Base-by-base conservation (phyloP, 371 early-diverging fungal species). In the Umbelopsis sp. region DNA sequence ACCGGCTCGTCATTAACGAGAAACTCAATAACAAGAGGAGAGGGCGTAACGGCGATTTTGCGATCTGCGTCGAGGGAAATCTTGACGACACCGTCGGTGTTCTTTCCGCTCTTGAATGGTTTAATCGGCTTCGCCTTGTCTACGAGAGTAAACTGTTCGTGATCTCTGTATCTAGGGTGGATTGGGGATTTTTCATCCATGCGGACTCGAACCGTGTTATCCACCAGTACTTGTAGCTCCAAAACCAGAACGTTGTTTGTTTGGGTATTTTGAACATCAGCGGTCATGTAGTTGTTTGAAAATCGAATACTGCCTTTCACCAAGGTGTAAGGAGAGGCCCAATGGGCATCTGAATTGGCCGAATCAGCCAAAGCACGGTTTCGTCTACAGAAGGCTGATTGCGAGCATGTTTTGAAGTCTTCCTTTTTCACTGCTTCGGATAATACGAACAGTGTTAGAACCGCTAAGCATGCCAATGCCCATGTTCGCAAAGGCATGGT, bases 321-420 rank as follows among this genome's bases (percentile, higher is more conserved):
- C 38, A 94, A 75, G 41, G 75, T 74, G 75, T 91, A 96, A 9
- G 90, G 92, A 0, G 93, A 91, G 16, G 66, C 22, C 76, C 76
- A 69, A 57, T 68, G 24, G 62, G 68, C 32, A 41, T 73, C 68
- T 29, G 70, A 74, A 18, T 77, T 76, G n/a, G 78, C 85, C 4
- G 80, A 74, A 44, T 94, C 92, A 12, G 95, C 96, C 76, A 89
- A 94, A 11, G 90, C 93, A 12, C 96, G 86, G 79, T 98, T 95
- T 50, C 98, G 92, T 11, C 83, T 77, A 77, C 97, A 97, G 77
- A 99, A 99, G 20, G 91, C 92, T 62, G 91, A 87, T 70, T 97
- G 94, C 22, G 87, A 80, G 76, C 97, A 97, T 0, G 84, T 90
- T 76, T 96, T 97, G 76, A 99, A 99, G 76, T 99, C 94, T 63